Base-by-base conservation (phyloP, 2,329 filamentous ascomycete genomes). In the Trichocomaceae sp. region DNA sequence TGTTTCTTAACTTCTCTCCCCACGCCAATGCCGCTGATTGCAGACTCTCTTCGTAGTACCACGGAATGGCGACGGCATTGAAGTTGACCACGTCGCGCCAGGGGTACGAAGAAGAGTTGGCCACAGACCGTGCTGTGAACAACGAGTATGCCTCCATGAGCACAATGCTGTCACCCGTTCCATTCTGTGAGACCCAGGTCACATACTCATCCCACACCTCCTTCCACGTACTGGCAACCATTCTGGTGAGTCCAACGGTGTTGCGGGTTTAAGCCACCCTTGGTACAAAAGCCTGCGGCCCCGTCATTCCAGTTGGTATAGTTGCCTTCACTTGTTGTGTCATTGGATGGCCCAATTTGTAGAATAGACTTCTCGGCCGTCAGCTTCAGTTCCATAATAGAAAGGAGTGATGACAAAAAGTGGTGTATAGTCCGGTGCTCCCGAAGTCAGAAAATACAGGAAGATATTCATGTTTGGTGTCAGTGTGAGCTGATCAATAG, bases 151-250 rank as follows among this genome's bases (percentile, higher is more conserved):
- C 22, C 6, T 49, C 26, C 23, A 49, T 64, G 26, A 71, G 62
- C 2, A 75, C 59, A 1, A 75, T 57, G 1, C 63, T 64, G 55
- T 70, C 70, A 1, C 63, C 61, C 1, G 66, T 69, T 17, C 60
- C 61, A 1, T 63, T 58, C 52, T 68, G 63, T 19, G 62, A 58
- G 54, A 71, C 64, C 61, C 75, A 77, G 1, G 53, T 59, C 20
- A 57, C 63, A 58, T 72, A 75, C 26, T 70, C 58, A 46, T 73
- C 62, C 70, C 71, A 76, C 31, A 74, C 63, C 22, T 65, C 57
- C 5, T 65, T 67, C 72, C 73, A 76, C n/a, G 65, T 66, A 0
- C 61, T 37, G 0, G 72, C 61, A 31, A 66, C 61, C 66, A 76
- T 66, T 17, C 57, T 62, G 7, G 62, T 63, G 45, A 75, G 61